phyloP scores from a whole-genome alignment of 1,284 basidiomycete genomes.

The Coriolopsis trogii region DNA sequence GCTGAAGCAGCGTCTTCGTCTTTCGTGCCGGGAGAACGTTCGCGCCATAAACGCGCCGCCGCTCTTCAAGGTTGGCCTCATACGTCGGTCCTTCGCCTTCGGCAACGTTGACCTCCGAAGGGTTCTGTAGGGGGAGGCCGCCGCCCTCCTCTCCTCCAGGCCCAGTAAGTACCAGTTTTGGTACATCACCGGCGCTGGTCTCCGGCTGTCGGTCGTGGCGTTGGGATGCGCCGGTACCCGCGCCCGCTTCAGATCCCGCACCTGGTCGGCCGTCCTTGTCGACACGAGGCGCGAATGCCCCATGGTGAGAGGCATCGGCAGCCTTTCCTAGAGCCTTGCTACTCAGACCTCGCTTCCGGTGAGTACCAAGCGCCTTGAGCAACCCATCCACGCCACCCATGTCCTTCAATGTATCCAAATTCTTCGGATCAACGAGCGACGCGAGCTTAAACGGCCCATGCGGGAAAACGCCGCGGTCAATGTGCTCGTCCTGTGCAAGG shows the following conservation, averaged over 20 bases:
- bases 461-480: conserved; percentile 71
- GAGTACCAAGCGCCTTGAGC: conserved; percentile 76
- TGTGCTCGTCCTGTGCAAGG: conserved; percentile 57
- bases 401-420: conserved; percentile 62
- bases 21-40: conserved; percentile 83
- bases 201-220: conserved; percentile 40
- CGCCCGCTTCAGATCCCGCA: conserved; percentile 23
- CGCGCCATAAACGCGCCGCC: conserved; percentile 78
- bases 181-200: conserved; percentile 30
- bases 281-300: conserved; percentile 7
- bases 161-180: conserved; percentile 48
- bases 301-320: conserved; percentile 11
- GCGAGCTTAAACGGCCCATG: conserved; percentile 82
- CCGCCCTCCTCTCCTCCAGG: conserved; percentile 37
- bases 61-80: conserved; percentile 61
- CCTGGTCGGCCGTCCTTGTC: conserved; percentile 24
- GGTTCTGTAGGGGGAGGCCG: conserved; percentile 19
- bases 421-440: conserved; percentile 89
- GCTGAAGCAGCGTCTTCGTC: conserved; percentile 77
- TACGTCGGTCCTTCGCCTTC: conserved; percentile 44
- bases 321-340: conserved; percentile 14
- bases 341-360: conserved; percentile 59
- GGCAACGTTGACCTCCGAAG: conserved; percentile 26
- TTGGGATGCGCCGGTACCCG: conserved; percentile 33
- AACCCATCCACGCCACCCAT: conserved; percentile 80